Evolutionary conservation across 164 flowering plant species (phyloP), one percentile per base, ranked within the genome.

Genomic region (Macadamia integrifolia): DNA sequence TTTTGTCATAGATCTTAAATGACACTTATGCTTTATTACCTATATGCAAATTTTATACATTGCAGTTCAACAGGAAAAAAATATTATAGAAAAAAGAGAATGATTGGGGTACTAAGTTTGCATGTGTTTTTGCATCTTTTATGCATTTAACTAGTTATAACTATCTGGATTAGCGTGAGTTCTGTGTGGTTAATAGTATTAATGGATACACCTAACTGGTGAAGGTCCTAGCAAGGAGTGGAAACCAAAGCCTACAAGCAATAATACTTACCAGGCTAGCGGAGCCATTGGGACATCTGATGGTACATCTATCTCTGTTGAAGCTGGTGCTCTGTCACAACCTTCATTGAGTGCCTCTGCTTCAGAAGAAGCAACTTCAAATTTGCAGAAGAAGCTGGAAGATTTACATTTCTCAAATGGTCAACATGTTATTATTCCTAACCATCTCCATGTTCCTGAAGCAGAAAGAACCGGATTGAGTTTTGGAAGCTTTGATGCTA

Each of bases 401-500:
- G 81, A 82, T 29, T 72, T 86, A 52, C 87, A 80, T 63, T 64
- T 88, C 69, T 82, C 80, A 58, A 81, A 72, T 46, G 71, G 79
- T 62, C 86, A 83, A 61, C 85, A 85, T 82, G 98, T 92, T 61
- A 88, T 92, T 30, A 84, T 92, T 69, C 96, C 98, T 58, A 80
- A 85, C 64, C 96, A 92, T 70, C 85, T 92, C 23, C 93, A 86
- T 72, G 98, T 90, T 17, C 92, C 98, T 57, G 98, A 90, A 72
- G 81, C 87, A 72, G 90, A 84, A 74, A 83, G 92, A 74, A 77
- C 74, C 62, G 83, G 88, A 52, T 75, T 92, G 60, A 87, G 89
- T 71, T 92, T 92, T 84, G 98, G 98, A 79, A 92, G 98, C 76
- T 87, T 92, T 80, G 91, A 84, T 78, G 86, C 85, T 66, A 69